phyloP scores from a whole-genome alignment of 2,329 filamentous ascomycete genomes.

The Claviceps pazoutovae region DNA sequence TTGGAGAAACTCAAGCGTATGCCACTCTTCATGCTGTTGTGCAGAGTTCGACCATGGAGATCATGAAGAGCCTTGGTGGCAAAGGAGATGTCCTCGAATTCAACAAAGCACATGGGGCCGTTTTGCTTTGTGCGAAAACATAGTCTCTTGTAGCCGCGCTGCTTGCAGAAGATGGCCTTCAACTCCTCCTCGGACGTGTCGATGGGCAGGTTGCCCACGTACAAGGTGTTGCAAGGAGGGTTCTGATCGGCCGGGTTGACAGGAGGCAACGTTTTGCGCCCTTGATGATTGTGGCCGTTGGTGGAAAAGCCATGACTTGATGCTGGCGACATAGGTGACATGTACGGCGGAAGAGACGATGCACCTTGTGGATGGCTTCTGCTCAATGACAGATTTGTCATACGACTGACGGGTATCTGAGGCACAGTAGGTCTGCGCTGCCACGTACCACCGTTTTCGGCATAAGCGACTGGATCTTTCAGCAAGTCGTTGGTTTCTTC shows the following conservation, averaged over 20 bases:
- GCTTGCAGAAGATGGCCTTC: constrained; percentile 83
- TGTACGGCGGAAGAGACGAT: constrained; percentile 37
- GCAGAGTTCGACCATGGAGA: constrained; percentile 72
- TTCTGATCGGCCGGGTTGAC: constrained; percentile 94
- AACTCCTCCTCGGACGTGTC: constrained; percentile 92
- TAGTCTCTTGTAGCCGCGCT: constrained; percentile 86
- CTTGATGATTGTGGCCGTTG: constrained; percentile 41
- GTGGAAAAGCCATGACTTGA: constrained; percentile 15
- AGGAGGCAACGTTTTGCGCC: constrained; percentile 56
- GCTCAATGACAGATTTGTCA: constrained; percentile 58
- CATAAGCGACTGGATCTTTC: constrained; percentile 58
- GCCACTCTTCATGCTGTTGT: constrained; percentile 87
- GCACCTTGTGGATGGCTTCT: constrained; percentile 39
- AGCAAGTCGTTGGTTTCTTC: constrained; percentile 62
- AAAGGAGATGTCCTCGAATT: constrained; percentile 87
- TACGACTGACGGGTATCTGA: constrained; percentile 53
- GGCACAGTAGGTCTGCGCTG: constrained; percentile 58
- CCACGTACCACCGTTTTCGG: constrained; percentile 37
- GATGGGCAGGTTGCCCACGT: constrained; percentile 90
- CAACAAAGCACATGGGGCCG: constrained; percentile 96
- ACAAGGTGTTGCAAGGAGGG: constrained; percentile 92
- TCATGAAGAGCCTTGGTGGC: constrained; percentile 85
- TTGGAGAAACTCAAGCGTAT: constrained; percentile 96
- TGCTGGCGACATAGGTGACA: constrained; percentile 40
- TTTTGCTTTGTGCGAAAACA: constrained; percentile 93